phyloP scores from a whole-genome alignment of 169 alveolate genomes.

The Theileria orientalis region DNA sequence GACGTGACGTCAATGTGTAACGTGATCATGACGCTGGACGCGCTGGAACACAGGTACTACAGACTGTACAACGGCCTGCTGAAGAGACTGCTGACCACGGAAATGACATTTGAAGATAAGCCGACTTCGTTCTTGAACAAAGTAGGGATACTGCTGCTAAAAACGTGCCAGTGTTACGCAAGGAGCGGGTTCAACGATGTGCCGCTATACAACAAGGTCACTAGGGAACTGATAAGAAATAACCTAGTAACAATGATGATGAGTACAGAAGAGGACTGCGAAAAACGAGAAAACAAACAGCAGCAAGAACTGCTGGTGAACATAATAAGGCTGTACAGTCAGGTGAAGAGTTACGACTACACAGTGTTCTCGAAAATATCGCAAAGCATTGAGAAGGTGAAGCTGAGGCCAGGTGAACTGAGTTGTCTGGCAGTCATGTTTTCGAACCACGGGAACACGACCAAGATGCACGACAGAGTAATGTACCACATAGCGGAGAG shows the following conservation, averaged over 20 bases:
- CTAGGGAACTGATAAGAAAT: slow-evolving; percentile 21
- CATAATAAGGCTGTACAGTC: slow-evolving; percentile 26
- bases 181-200: slow-evolving; percentile 52
- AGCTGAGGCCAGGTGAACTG: slow-evolving; percentile 21
- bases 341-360: slow-evolving; percentile 45
- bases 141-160: slow-evolving; percentile 40
- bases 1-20: slow-evolving; percentile 75
- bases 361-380: slow-evolving; percentile 21
- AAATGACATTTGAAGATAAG: slow-evolving; percentile 7
- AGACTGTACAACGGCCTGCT: slow-evolving; percentile 69
- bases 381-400: neutral
- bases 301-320: neutral
- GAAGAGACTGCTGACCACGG: slow-evolving; percentile 47
- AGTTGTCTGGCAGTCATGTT: slow-evolving; percentile 45
- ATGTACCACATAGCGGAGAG: slow-evolving; percentile 23
- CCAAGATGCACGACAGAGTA: slow-evolving; percentile 45
- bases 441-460: slow-evolving; percentile 41
- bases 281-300: slow-evolving; percentile 4
- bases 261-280: neutral
- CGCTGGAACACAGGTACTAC: slow-evolving; percentile 64
- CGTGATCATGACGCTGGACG: slow-evolving; percentile 71
- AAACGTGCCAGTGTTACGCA: slow-evolving; percentile 57
- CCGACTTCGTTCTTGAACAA: neutral
- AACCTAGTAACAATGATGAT: neutral
- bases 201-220: slow-evolving; percentile 54